Conservation (phyloP, 768 basidiomycete species). For the Russula griseocarnosa region DNA sequence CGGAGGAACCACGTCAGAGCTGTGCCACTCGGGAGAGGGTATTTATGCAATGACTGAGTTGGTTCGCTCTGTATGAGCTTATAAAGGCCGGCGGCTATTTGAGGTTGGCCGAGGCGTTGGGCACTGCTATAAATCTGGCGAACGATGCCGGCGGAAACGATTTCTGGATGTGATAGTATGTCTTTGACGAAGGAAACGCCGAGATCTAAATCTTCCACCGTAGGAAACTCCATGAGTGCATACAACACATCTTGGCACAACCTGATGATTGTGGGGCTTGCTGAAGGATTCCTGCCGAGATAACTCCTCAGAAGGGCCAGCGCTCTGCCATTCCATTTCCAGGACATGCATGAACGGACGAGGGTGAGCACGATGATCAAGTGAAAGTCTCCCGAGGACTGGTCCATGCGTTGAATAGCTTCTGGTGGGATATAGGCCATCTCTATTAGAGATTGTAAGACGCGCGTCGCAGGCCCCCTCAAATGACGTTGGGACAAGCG, state of each 20-base stretch:
- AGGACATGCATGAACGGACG: slow-evolving; percentile 50
- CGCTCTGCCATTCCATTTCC: slow-evolving; percentile 49
- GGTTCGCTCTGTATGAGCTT: slow-evolving; percentile 39
- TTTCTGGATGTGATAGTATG: slow-evolving; percentile 34
- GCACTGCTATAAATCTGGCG: slow-evolving; percentile 33
- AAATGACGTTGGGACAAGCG: slow-evolving; percentile 40
- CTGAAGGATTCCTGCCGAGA: slow-evolving; percentile 31
- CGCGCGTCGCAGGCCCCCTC: slow-evolving; percentile 39
- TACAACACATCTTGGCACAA: slow-evolving; percentile 44
- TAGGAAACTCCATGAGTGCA: slow-evolving; percentile 23
- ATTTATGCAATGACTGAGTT: slow-evolving; percentile 37
- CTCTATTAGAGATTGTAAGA: slow-evolving; percentile 50
- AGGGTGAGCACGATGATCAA: slow-evolving; percentile 49
- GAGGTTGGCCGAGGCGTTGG: slow-evolving; percentile 24
- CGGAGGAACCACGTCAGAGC: slow-evolving; percentile 53
- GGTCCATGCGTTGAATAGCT: slow-evolving; percentile 41
- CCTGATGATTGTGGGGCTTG: slow-evolving; percentile 33
- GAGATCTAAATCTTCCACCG: slow-evolving; percentile 36
- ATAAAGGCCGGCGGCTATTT: slow-evolving; percentile 47
- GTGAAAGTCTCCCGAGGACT: slow-evolving; percentile 40
- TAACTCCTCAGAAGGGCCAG: slow-evolving; percentile 38
- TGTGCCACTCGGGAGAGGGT: slow-evolving; percentile 48
- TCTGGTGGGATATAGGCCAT: slow-evolving; percentile 45
- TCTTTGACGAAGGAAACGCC: slow-evolving; percentile 43
- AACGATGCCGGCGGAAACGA: slow-evolving; percentile 44